Evolutionary conservation across 2,329 filamentous ascomycete genomes (phyloP).

Genomic region (Talaromyces piceae): DNA sequence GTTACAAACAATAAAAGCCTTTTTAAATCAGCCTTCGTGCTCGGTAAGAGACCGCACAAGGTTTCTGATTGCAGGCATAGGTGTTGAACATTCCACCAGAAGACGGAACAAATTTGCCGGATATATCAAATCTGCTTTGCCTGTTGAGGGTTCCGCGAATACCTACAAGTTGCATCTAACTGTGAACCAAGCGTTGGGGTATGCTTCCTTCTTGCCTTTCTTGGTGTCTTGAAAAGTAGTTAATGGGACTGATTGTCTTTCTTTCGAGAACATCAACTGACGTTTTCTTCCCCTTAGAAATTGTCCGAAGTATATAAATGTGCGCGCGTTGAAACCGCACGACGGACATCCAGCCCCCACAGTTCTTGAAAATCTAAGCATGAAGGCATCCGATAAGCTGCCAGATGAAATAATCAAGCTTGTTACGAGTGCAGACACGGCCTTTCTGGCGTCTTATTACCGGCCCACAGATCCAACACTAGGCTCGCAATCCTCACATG

Average conservation of each 20-base stretch:
- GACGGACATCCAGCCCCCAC: neutral
- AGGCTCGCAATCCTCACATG: slow-evolving; percentile 12
- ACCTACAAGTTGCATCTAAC: neutral
- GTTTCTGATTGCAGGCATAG: slow-evolving; percentile 14
- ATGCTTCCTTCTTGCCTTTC: neutral
- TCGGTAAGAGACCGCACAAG: slow-evolving; percentile 1
- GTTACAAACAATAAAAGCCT: neutral
- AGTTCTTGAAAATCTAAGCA: neutral
- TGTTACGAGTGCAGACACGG: neutral
- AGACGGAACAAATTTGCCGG: slow-evolving; percentile 17
- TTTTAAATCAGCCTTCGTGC: neutral
- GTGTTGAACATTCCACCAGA: slow-evolving; percentile 16
- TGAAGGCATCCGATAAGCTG: neutral
- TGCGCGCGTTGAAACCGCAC: neutral
- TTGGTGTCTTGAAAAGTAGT: neutral
- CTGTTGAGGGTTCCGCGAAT: neutral
- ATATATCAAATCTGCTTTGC: slow-evolving; percentile 4
- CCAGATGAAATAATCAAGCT: neutral
- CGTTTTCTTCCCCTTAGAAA: neutral
- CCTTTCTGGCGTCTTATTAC: neutral
- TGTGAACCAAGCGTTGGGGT: neutral
- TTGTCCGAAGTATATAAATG: neutral
- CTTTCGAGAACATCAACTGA: too few relatives aligned
- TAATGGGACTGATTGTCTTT: too few relatives aligned
- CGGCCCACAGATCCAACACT: neutral